phyloP scores from a whole-genome alignment of 331 rosid genomes.

The Spiraea crenata region DNA sequence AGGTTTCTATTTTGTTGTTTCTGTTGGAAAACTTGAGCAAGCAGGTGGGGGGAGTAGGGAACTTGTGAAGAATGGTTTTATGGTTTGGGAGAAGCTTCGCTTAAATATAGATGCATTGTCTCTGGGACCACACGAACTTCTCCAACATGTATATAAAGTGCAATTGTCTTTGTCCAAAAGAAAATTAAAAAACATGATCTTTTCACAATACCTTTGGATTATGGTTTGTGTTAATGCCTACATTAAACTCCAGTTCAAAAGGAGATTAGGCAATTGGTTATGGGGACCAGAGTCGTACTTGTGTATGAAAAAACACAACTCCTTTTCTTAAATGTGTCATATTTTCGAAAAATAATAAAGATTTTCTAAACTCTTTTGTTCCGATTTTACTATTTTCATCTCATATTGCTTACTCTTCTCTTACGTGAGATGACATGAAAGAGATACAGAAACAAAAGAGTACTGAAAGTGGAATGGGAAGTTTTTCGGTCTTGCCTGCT shows the following conservation, averaged over 20 bases:
- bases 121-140: slow-evolving; percentile 44
- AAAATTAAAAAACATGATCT: slow-evolving; percentile 25
- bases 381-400: too few relatives aligned
- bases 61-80: slow-evolving; percentile 20
- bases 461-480: too few relatives aligned
- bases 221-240: slow-evolving; percentile 16
- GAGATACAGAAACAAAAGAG: too few relatives aligned
- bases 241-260: slow-evolving; percentile 11
- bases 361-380: neutral
- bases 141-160: slow-evolving; percentile 33
- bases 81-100: slow-evolving; percentile 25
- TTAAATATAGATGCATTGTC: slow-evolving; percentile 24
- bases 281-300: slow-evolving; percentile 15
- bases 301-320: neutral
- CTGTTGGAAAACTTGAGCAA: slow-evolving; percentile 5
- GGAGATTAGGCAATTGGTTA: neutral
- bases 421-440: too few relatives aligned
- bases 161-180: slow-evolving; percentile 26
- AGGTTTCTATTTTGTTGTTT: slow-evolving; percentile 11
- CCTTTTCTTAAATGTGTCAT: slow-evolving; percentile 7
- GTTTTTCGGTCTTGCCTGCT: neutral
- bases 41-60: neutral
- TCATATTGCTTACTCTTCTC: too few relatives aligned
- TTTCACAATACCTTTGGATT: slow-evolving; percentile 14
- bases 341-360: neutral